Evolutionary conservation across 495 filamentous ascomycete species (phyloP).

Genomic region (Sphaerosporella brunnea): DNA sequence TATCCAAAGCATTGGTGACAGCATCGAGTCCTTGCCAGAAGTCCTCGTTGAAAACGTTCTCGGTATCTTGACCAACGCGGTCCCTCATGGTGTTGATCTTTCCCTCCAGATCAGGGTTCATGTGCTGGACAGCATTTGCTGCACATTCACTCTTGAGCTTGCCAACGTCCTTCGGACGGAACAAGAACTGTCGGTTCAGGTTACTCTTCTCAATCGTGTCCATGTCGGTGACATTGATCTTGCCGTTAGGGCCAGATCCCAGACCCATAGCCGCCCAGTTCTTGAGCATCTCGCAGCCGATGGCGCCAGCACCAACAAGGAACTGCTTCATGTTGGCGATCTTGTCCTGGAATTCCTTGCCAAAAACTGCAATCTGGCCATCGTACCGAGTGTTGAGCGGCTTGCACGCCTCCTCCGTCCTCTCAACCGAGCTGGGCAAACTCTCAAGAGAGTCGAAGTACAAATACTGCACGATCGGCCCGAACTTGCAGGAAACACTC

Average conservation of each 20-base stretch:
- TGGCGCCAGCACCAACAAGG: conserved; percentile 90
- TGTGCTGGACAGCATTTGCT: conserved; percentile 65
- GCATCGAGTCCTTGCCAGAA: conserved; percentile 88
- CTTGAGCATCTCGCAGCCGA: conserved; percentile 98
- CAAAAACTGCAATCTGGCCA: conserved; percentile 93
- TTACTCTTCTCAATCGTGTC: conserved; percentile 99
- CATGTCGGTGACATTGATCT: conserved; percentile 88
- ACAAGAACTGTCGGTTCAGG: conserved; percentile 92
- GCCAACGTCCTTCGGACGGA: conserved; percentile 85
- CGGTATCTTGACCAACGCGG: conserved; percentile 79
- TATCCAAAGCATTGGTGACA: conserved; percentile 94
- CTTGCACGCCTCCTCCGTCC: conserved; percentile 75
- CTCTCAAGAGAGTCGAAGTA: conserved; percentile 98
- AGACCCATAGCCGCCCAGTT: conserved; percentile 99
- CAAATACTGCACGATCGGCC: conserved; percentile 77
- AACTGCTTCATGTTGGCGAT: conserved; percentile 76
- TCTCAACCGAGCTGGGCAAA: conserved; percentile 50
- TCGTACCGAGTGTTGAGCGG: conserved; percentile 75
- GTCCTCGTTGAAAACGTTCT: conserved; percentile 82
- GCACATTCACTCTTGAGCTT: conserved; percentile 95
- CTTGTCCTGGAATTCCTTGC: conserved; percentile 84
- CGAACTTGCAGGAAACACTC: conserved; percentile 93
- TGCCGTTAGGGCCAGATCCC: conserved; percentile 70
- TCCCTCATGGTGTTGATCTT: conserved; percentile 76
- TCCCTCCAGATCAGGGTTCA: conserved; percentile 83